These are phyloP conservation scores for Calonectria crousiana DNA, from an alignment of 2,329 filamentous ascomycete species.

Conservation along the genomic window DNA sequence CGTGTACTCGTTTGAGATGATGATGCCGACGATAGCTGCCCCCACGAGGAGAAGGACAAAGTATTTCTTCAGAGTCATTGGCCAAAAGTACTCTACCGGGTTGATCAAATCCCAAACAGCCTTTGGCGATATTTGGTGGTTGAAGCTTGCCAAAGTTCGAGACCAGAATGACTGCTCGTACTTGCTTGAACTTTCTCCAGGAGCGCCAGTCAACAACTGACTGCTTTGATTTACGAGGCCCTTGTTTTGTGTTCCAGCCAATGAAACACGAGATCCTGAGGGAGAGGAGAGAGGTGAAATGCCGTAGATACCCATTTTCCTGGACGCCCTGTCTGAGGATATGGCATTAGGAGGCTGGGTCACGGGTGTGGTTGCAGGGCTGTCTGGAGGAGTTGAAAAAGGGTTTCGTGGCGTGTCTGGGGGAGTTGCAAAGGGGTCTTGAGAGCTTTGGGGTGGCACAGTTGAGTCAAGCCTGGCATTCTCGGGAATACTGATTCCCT, in stretches of 20 bases:
- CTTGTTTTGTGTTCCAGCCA: not conserved
- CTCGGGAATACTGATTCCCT: not conserved
- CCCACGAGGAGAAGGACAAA: slow-evolving; percentile 5
- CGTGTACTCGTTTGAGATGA: slow-evolving; percentile 24
- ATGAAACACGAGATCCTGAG: not conserved
- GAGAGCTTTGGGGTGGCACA: not conserved
- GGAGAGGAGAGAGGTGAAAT: not conserved
- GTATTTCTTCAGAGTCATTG: slow-evolving; percentile 26
- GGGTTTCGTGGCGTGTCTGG: not conserved
- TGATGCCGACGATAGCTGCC: slow-evolving; percentile 9
- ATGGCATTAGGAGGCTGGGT: not conserved
- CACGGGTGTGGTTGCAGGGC: not conserved
- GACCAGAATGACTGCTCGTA: not conserved
- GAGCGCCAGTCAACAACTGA: not conserved
- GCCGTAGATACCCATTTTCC: slow-evolving; percentile 6
- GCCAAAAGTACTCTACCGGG: slow-evolving; percentile 23
- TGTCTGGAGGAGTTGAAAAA: not conserved
- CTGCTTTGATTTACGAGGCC: not conserved
- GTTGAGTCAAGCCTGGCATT: not conserved
- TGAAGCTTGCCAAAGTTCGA: not conserved
- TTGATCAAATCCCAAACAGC: slow-evolving; percentile 23
- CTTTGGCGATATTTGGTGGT: slow-evolving; percentile 15
- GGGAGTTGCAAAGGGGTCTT: slow-evolving; percentile 2
- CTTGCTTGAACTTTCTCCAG: not conserved
- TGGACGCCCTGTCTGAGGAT: not conserved